A percentile compares a stretch with the other conserved stretches of the same genome.
Conservation (phyloP, 1,284 basidiomycete genomes). For the Ceratobasidium theobromae region DNA sequence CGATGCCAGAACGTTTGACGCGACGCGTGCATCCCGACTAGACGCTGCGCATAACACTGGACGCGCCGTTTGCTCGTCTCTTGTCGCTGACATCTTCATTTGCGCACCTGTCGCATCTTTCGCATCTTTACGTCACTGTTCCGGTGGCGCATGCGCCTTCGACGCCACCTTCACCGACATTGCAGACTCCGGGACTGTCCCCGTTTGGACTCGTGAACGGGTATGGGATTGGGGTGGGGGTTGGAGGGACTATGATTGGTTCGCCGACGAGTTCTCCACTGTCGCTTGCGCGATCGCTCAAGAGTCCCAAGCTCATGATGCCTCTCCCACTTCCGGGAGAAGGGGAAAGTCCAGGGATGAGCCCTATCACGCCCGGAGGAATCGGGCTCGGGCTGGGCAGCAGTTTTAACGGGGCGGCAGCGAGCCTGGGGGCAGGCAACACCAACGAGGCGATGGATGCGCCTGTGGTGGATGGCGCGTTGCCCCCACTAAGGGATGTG, state of each 20-base stretch:
- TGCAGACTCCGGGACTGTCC: conserved; percentile 36
- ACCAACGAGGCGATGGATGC: conserved; percentile 30
- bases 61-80: conserved; percentile 45
- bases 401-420: too few relatives aligned
- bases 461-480: conserved; percentile 41
- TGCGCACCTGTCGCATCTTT: conserved; percentile 41
- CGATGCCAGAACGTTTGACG: not conserved
- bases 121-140: conserved; percentile 42
- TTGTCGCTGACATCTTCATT: conserved; percentile 44
- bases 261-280: conserved; percentile 41
- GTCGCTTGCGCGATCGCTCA: conserved; percentile 40
- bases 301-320: conserved; percentile 37
- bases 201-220: conserved; percentile 38
- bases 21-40: conserved; percentile 33
- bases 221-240: conserved; percentile 39
- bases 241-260: conserved; percentile 1
- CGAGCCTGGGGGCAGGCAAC: conserved; percentile 18
- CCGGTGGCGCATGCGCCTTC: conserved; percentile 43
- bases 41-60: conserved; percentile 43
- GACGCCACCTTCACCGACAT: conserved; percentile 39
- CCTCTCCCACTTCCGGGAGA: conserved; percentile 25
- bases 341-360: not conserved
- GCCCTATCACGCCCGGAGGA: conserved; percentile 1
- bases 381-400: too few relatives aligned
- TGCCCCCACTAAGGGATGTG: conserved; percentile 46